These are phyloP conservation scores for Pestalotiopsis sp. DNA, from an alignment of 2,329 filamentous ascomycete genomes.

Conservation along the genomic window DNA sequence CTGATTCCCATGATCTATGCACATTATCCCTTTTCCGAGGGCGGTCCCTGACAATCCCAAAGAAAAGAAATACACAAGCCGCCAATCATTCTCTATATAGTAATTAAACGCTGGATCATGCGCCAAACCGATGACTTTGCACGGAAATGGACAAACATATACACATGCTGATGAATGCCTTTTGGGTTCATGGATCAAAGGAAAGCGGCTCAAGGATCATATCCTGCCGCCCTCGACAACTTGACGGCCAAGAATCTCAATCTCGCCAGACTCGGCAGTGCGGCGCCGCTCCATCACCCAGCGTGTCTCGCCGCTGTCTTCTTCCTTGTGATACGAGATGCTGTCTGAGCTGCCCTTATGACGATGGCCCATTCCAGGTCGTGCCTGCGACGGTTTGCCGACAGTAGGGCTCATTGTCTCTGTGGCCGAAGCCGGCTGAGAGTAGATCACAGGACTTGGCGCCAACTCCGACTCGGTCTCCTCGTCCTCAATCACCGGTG, in stretches of 20 bases:
- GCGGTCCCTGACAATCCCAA: background rate
- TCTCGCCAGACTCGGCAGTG: constrained; percentile 63
- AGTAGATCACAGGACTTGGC: constrained; percentile 25
- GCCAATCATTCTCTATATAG: background rate
- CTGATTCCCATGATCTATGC: background rate
- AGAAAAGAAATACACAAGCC: background rate
- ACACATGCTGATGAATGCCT: background rate
- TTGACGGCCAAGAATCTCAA: constrained; percentile 65
- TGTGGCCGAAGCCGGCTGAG: constrained; percentile 14
- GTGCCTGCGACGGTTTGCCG: constrained; percentile 23
- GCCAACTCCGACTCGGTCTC: constrained; percentile 21
- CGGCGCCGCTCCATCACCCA: constrained; percentile 72
- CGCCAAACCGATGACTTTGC: background rate
- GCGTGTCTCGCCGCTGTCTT: constrained; percentile 56
- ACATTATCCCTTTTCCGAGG: background rate
- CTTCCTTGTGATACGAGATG: constrained; percentile 67
- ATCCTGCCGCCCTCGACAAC: constrained; percentile 58
- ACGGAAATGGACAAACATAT: background rate
- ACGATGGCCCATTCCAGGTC: constrained; percentile 35
- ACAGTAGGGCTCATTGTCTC: constrained; percentile 18
- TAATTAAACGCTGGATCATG: background rate
- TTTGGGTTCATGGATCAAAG: background rate
- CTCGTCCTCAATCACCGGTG: constrained; percentile 42
- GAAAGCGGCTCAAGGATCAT: constrained; percentile 1
- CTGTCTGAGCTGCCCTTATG: constrained; percentile 61